Base-by-base conservation (phyloP, 2,329 filamentous ascomycete genomes). In the Colletotrichum sp. region DNA sequence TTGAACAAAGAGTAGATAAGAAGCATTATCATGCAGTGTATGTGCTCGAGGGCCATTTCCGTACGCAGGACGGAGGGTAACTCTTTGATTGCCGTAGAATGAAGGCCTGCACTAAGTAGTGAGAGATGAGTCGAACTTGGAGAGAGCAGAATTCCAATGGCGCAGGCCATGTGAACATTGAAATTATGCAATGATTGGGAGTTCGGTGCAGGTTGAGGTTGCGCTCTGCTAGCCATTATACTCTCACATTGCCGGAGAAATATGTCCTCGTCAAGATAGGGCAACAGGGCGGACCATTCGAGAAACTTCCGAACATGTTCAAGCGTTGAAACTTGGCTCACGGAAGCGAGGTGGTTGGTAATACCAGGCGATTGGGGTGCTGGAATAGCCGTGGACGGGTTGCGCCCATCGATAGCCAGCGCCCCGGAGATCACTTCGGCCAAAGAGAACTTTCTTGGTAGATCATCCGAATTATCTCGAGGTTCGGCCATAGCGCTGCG, bases 401-500 rank as follows among this genome's bases (percentile, higher is more conserved):
- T 66, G 6, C 67, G 57, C 4, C 70, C 74, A 49, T 68, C 44
- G 13, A 76, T 65, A 24, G 74, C 70, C 2, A 76, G 28, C 32
- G 70, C 49, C 15, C 70, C 70, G 7, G 67, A 24, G 15, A 73
- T 63, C 9, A 73, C 44, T 34, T 76, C 65, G n/a, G 59, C 52
- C 8, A 73, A 26, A 7, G 74, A 68, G 16, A 76, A 72, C 18
- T 36, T 63, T 10, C 63, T 34, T 21, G 69, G 69, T 24, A 69
- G 21, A 30, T 64, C 70, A 24, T 73, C 65, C 8, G 49, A 63
- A 15, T 60, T 34, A 26, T 52, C 65, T 13, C 65, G 62, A 9
- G 70, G 70, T 30, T 76, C 74, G 15, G 74, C 74, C 74, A 76
- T 76, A 24, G 74, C 74, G 18, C 60, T 73, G 49, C 71, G 71